Evolutionary conservation across 2,329 filamentous ascomycete genomes (phyloP).

Genomic region (Bretziella fagacearum): DNA sequence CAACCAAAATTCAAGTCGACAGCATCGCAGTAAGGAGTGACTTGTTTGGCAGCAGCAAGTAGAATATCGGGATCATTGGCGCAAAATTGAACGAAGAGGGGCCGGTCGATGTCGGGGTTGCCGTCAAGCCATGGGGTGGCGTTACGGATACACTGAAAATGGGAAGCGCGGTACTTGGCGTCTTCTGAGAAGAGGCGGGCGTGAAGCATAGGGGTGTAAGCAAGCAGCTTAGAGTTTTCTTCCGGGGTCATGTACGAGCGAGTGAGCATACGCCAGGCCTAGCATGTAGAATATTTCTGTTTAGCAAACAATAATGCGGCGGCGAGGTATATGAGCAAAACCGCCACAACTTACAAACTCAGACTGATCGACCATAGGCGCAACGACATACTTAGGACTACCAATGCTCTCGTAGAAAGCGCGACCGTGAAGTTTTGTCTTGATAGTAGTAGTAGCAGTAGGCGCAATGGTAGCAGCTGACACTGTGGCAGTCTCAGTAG

Average conservation of each 20-base stretch:
- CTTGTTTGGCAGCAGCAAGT: constrained; percentile 59
- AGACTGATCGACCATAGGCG: constrained; percentile 96
- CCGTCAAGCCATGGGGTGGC: constrained; percentile 55
- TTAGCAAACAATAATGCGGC: constrained; percentile 1
- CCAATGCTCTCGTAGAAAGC: constrained; percentile 93
- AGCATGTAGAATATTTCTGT: constrained; percentile 9
- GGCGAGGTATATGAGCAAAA: too few species aligned
- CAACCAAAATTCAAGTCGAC: constrained; percentile 92
- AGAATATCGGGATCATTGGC: constrained; percentile 71
- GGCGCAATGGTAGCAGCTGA: background rate
- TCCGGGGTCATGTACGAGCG: constrained; percentile 68
- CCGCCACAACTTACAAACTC: constrained; percentile 53
- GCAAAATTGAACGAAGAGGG: constrained; percentile 93
- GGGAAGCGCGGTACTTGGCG: constrained; percentile 55
- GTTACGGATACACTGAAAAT: constrained; percentile 48
- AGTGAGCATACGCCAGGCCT: constrained; percentile 96
- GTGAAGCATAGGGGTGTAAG: constrained; percentile 94
- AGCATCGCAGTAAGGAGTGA: constrained; percentile 79
- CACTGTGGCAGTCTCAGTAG: background rate
- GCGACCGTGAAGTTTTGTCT: constrained; percentile 56
- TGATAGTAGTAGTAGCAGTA: constrained; percentile 17
- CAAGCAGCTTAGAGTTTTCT: constrained; percentile 49
- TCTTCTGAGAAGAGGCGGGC: constrained; percentile 71
- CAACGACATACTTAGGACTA: constrained; percentile 75
- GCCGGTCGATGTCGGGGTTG: constrained; percentile 67